Conservation (phyloP, 2,329 filamentous ascomycete species). For the Didymella pomorum region DNA sequence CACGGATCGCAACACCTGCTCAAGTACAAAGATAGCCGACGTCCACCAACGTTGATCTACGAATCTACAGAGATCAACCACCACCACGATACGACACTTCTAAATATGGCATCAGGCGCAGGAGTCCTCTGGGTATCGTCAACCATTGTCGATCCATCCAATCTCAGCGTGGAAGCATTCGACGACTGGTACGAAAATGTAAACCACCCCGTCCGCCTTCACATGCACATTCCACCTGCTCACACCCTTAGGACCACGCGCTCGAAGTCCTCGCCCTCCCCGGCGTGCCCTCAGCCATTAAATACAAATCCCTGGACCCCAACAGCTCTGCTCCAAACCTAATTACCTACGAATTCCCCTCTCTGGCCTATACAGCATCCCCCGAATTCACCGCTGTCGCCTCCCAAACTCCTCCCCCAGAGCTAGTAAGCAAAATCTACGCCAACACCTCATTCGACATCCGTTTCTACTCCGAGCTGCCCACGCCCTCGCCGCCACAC, state of each 20-base stretch:
- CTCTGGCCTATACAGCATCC: background rate
- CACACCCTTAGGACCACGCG: constrained; percentile 15
- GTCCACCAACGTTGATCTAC: background rate
- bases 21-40: background rate
- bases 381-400: constrained; percentile 1
- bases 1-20: background rate
- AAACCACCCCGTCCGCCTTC: background rate
- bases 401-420: background rate
- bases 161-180: background rate
- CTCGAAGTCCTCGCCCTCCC: constrained; percentile 11
- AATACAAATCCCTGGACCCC: background rate
- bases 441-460: constrained; percentile 4
- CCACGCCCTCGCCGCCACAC: background rate
- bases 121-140: constrained; percentile 12
- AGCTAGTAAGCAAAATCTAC: background rate
- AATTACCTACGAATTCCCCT: constrained; percentile 13
- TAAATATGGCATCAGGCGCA: constrained; percentile 4
- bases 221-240: background rate
- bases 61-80: background rate
- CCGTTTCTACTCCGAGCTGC: constrained; percentile 6
- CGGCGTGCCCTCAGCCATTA: constrained; percentile 9
- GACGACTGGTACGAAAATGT: constrained; percentile 17
- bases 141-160: background rate
- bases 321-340: background rate
- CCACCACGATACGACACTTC: background rate